Evolutionary conservation across 164 flowering plant genomes (phyloP), one percentile per base, ranked within the genome.

Genomic region (Saururus chinensis): DNA sequence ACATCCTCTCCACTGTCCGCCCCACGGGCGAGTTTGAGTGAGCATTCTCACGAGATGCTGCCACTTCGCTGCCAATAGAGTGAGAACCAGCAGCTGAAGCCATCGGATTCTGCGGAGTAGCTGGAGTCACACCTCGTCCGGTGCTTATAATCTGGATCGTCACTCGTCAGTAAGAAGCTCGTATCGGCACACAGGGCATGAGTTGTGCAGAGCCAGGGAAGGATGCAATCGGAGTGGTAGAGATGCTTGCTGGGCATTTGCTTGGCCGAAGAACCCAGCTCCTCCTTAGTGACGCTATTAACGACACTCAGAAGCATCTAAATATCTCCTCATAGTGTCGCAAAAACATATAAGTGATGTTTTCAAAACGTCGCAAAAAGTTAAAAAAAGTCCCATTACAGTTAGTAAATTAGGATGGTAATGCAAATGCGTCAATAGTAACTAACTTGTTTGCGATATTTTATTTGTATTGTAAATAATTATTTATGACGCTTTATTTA

Each of bases 161-260:
- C n/a, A n/a, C n/a, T 92, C 98, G 68, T 88, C 98, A 0, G 98
- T 91, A 0, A 96, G 98, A 74, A 91, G 68, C 79, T 91, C 98
- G 61, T 79, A 74, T 26, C 98, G 81, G 73, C 98, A 91, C 4
- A 91, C 98, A 0, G 98, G 98, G 61, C 98, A 91, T 11, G 96
- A 88, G 68, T 91, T 91, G 65, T 91, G 98, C 76, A 88, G 62
- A 91, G 73, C 98, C 98, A 91, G 4, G 98, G 98, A 16, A 85
- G 59, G 17, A 91, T 86, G 56, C 98, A 91, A 61, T 92, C 92
- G 1, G 72, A 10, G 65, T 91, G 97, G 55, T 85, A 91, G 4
- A 88, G 69, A 61, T 91, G 97, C 68, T 85, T 88, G 53, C 98
- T 88, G 0, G 98, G 98, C 86, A 92, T 80, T 76, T 81, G 84